Conservation (phyloP, 2,329 filamentous ascomycete species). For the Huntiella moniliformis region DNA sequence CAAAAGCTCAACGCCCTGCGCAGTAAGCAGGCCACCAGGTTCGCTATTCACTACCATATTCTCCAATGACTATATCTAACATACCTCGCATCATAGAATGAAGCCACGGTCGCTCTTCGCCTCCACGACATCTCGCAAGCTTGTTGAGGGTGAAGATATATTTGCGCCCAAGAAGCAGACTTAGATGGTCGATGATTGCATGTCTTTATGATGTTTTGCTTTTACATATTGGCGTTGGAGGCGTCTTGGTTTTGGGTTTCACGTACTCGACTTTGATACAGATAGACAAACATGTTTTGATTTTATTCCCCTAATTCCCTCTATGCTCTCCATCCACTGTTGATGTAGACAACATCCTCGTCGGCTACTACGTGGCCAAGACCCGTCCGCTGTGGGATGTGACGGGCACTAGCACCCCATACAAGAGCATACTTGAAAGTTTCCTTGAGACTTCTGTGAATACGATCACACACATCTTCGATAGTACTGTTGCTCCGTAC, state of each 20-base stretch:
- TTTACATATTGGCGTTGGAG: conserved; percentile 10
- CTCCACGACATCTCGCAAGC: conserved; percentile 44
- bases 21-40: conserved; percentile 66
- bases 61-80: background rate
- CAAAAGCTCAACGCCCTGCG: conserved; percentile 67
- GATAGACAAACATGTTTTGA: background rate
- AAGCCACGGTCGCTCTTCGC: conserved; percentile 53
- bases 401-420: conserved; percentile 90
- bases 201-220: conserved; percentile 11
- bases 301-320: background rate
- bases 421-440: conserved; percentile 98
- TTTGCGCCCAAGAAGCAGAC: conserved; percentile 18
- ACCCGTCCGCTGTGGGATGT: conserved; percentile 85
- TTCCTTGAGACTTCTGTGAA: conserved; percentile 88
- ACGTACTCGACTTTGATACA: background rate
- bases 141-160: conserved; percentile 25
- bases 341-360: conserved; percentile 50
- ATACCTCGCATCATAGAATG: conserved; percentile 22
- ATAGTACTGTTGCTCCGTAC: conserved; percentile 75
- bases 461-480: conserved; percentile 91
- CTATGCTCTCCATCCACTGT: conserved; percentile 43
- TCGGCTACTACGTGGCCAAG: conserved; percentile 60
- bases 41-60: conserved; percentile 19
- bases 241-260: background rate
- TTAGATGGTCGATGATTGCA: background rate